phyloP scores from a whole-genome alignment of 2,329 filamentous ascomycete species.

The Neofusicoccum kwambonambiense region DNA sequence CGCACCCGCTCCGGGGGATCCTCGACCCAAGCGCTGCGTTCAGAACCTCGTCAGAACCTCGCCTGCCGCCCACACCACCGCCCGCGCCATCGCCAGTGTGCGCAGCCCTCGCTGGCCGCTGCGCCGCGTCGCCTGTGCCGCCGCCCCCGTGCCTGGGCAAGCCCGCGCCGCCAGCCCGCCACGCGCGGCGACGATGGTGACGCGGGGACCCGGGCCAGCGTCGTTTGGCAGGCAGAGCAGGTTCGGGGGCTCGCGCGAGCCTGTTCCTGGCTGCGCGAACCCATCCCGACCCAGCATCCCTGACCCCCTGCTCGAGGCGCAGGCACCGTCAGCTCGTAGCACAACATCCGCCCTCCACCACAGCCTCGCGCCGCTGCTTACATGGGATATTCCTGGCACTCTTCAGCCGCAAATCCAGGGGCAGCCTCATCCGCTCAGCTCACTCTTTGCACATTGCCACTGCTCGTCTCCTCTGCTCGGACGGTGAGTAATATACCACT shows the following conservation, averaged over 20 bases:
- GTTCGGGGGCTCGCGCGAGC: not conserved
- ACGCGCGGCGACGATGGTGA: no score
- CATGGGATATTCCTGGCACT: constrained; percentile 10
- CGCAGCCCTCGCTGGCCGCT: no score
- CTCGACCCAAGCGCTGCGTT: not conserved
- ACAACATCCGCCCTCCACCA: constrained; percentile 5
- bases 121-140: no score
- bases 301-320: constrained; percentile 7
- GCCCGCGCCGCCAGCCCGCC: not conserved
- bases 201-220: no score
- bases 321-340: constrained; percentile 13
- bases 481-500: no score
- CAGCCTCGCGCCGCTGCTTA: constrained; percentile 9
- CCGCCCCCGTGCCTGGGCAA: not conserved
- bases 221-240: no score
- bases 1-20: constrained; percentile 13
- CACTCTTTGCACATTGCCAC: no score
- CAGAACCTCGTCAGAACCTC: no score
- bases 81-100: not conserved
- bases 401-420: constrained; percentile 13
- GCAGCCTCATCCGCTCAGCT: not conserved
- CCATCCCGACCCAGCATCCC: not conserved
- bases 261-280: constrained; percentile 5
- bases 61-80: not conserved
- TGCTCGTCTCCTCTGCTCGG: no score